These are phyloP conservation scores for Komagataella mondaviorum DNA, from an alignment of 805 yeast genomes.

Conservation along the genomic window DNA sequence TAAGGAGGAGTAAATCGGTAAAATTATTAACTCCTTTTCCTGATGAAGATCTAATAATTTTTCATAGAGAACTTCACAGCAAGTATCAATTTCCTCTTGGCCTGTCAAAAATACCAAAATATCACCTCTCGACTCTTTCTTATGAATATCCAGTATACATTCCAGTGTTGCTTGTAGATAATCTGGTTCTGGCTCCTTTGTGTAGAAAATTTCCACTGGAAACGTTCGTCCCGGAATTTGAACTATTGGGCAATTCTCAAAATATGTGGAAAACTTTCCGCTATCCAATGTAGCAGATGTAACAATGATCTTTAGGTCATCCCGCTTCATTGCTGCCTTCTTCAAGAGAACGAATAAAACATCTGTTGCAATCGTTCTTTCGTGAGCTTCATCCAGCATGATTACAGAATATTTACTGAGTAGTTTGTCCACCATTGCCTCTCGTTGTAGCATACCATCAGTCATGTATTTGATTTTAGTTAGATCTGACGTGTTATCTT, in stretches of 20 bases:
- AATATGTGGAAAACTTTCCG: constrained; percentile 67
- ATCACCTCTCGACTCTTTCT: constrained; percentile 68
- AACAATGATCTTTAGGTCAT: constrained; percentile 63
- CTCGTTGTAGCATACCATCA: constrained; percentile 91
- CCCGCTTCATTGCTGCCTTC: constrained; percentile 55
- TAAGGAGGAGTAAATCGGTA: constrained; percentile 84
- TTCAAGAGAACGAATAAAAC: constrained; percentile 76
- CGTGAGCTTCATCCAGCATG: constrained; percentile 96
- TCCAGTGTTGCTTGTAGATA: constrained; percentile 76
- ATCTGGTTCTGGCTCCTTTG: constrained; percentile 76
- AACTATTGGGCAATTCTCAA: constrained; percentile 69
- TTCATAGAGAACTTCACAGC: constrained; percentile 62
- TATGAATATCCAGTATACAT: constrained; percentile 75
- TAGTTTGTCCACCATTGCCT: constrained; percentile 69
- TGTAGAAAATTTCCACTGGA: constrained; percentile 77
- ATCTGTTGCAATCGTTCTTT: constrained; percentile 89
- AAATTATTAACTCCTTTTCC: constrained; percentile 52
- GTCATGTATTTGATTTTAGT: constrained; percentile 89
- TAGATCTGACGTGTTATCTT: constrained; percentile 42
- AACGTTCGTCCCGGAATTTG: constrained; percentile 82
- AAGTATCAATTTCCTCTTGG: constrained; percentile 88
- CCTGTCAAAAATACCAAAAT: constrained; percentile 79
- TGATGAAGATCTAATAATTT: constrained; percentile 53
- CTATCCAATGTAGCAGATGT: constrained; percentile 94
- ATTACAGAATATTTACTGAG: constrained; percentile 70